Evolutionary conservation across 2,329 filamentous ascomycete genomes (phyloP), one percentile per base, ranked within the genome.

Genomic region (Aschersonia sp.): DNA sequence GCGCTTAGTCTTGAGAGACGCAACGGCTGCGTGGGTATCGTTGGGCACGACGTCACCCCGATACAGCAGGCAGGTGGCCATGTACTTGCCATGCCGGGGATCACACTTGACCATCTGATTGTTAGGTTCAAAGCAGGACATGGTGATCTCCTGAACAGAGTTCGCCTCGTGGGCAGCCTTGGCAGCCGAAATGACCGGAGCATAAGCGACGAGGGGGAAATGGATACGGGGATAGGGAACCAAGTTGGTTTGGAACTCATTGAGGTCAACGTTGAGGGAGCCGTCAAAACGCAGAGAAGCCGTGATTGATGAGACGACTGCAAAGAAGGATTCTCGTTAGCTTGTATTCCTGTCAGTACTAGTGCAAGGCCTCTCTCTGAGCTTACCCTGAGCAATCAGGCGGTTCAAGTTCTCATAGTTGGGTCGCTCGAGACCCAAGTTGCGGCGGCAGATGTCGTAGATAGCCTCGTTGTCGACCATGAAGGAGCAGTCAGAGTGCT

Each of bases 31-130:
- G 75, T 95, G 87, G 56, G 87, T 86, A 62, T 97, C 90, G 73
- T 94, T 94, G 70, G 90, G 87, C 53, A 97, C 92, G 59, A 98
- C 90, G 62, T 97, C 92, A 69, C 90, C 92, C 66, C 90, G 90
- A 81, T 98, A 98, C 67, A 98, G 75, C 71, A 98, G 71, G 70
- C 89, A 95, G 61, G 89, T 95, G 55, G 90, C 90, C 90, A 98
- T 98, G 81, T 98, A 98, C 79, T 98, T 98, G 71, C 90, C 90
- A 69, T 94, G 89, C 64, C 89, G 88, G 59, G 90, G 90, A 68
- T 98, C 92, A 66, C 90, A 98, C 79, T 95, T 95, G 68, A 98
- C 90, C 90, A 98, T 98, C 83, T 98, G 90, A 82, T 95, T 95
- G 82, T 95, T 86, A 60, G 90, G 88, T 81, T 98, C 90, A 74